Evolutionary conservation across 805 yeast genomes (phyloP).

Genomic region (Cyberlindnera misumaiensis): DNA sequence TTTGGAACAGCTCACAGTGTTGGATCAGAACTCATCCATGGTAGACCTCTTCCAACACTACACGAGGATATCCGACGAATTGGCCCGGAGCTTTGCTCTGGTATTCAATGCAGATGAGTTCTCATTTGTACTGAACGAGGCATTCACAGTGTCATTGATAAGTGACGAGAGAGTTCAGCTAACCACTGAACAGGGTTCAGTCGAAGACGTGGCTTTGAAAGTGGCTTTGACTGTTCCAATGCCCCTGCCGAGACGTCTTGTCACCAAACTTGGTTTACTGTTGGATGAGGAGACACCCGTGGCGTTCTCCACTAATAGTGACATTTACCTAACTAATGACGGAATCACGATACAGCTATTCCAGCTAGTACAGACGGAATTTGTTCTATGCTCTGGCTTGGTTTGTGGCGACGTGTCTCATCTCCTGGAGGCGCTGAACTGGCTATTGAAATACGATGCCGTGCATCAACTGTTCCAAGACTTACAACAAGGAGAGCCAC

Average conservation of each 20-base stretch:
- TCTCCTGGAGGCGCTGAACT: not conserved
- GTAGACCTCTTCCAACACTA: constrained; percentile 18
- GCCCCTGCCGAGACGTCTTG: constrained; percentile 2
- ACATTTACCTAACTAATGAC: constrained; percentile 3
- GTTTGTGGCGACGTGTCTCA: constrained; percentile 5
- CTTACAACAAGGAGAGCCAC: constrained; percentile 2
- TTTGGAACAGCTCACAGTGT: constrained; percentile 13
- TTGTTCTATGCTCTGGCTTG: constrained; percentile 2
- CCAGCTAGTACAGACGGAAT: constrained; percentile 5
- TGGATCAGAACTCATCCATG: constrained; percentile 20
- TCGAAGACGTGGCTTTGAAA: constrained; percentile 12
- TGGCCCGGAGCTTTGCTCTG: constrained; percentile 4
- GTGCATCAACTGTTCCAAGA: constrained; percentile 1
- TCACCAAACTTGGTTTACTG: not conserved
- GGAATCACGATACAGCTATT: constrained; percentile 8
- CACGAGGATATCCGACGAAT: constrained; percentile 5
- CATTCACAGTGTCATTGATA: constrained; percentile 7
- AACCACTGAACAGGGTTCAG: not conserved
- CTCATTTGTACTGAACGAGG: constrained; percentile 6
- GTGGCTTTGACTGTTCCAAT: constrained; percentile 2
- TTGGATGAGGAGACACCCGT: constrained; percentile 2
- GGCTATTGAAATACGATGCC: constrained; percentile 1
- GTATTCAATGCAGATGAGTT: constrained; percentile 17
- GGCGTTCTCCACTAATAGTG: constrained; percentile 5
- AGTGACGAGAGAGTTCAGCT: constrained; percentile 15